A percentile compares a stretch with the other conserved stretches of the same genome.
Conservation (phyloP, 2,329 filamentous ascomycete genomes). For the Pyricularia grisea region DNA sequence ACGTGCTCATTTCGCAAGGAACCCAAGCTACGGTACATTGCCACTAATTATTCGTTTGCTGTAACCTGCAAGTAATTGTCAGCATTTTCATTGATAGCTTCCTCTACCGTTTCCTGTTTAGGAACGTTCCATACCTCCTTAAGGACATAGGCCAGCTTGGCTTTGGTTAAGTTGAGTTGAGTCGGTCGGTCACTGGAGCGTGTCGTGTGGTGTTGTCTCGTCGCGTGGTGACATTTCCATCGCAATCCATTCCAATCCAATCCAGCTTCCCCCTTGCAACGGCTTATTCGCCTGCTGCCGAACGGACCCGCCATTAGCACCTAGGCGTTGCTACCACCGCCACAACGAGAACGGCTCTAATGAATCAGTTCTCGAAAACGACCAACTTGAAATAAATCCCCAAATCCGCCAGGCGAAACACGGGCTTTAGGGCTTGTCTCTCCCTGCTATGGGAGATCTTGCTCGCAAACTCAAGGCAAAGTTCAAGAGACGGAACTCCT, state of each 20-base stretch:
- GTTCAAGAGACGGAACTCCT: conserved; percentile 3
- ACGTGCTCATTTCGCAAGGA: not conserved
- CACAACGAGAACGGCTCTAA: not conserved
- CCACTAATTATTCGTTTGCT: not conserved
- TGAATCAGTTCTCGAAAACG: not conserved
- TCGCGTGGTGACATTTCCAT: not conserved
- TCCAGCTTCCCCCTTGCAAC: not conserved
- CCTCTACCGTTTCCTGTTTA: not conserved
- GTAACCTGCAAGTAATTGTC: not conserved
- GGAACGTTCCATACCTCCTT: not conserved
- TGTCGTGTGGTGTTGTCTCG: not conserved
- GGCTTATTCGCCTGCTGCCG: not conserved
- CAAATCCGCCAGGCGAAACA: not conserved
- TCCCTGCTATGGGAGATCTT: conserved; percentile 5
- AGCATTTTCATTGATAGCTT: not conserved
- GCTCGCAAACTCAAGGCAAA: conserved; percentile 3
- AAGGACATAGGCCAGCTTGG: not conserved
- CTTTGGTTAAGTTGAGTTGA: not conserved
- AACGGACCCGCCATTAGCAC: not conserved
- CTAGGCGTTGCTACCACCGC: not conserved
- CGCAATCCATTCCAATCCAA: not conserved
- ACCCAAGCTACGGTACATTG: not conserved
- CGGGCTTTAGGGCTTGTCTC: conserved; percentile 2
- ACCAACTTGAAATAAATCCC: not conserved
- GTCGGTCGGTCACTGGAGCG: not conserved